Evolutionary conservation across 192 early-diverging fungal genomes (phyloP), one percentile per base, ranked within the genome.

Genomic region (Rhizoclosmatium sp.): DNA sequence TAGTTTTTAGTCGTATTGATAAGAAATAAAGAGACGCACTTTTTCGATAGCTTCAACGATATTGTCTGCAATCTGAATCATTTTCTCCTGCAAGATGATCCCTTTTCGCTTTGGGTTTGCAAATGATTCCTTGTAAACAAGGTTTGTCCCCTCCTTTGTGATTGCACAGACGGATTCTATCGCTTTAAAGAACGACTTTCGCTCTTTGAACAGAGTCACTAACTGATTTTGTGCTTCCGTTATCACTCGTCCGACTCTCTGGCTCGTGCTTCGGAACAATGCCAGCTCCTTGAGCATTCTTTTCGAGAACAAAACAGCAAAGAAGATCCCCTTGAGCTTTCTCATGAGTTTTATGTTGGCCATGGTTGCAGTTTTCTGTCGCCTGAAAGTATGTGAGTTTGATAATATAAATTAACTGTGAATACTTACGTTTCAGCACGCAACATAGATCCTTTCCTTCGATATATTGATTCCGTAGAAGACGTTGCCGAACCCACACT

Each of bases 41-140:
- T 45, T 7, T 39, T 60, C 61, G 19, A 75, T 40, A 16, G 72
- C 56, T n/a, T 75, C 72, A 23, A 75, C 19, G 21, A 75, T 31
- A 3, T 12, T 21, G 44, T 62, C 61, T 9, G 23, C 72, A 47
- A 75, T 75, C 3, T 16, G 14, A 23, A 75, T 75, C 12, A 75
- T n/a, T 40, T 62, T 59, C 21, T 75, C 72, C 40, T 75, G 72
- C 16, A 75, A 9, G 7, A 47, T 12, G 1, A 42, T 39, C 4
- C 72, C 72, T 16, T 56, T 16, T 40, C 72, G 9, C 21, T 45
- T 59, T 2, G 72, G 72, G 40, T 75, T 75, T 44, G 72, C 45
- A 47, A 75, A 75, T 10, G 72, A 47, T 39, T 75, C 72, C 45
- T 75, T 75, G 45, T 47, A 75, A 19, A 59, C 44, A 7, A 75